Percentiles rank a stretch among this genome's conserved stretches.
phyloP scores from a whole-genome alignment of 331 rosid species.

The Saraca asoca region DNA sequence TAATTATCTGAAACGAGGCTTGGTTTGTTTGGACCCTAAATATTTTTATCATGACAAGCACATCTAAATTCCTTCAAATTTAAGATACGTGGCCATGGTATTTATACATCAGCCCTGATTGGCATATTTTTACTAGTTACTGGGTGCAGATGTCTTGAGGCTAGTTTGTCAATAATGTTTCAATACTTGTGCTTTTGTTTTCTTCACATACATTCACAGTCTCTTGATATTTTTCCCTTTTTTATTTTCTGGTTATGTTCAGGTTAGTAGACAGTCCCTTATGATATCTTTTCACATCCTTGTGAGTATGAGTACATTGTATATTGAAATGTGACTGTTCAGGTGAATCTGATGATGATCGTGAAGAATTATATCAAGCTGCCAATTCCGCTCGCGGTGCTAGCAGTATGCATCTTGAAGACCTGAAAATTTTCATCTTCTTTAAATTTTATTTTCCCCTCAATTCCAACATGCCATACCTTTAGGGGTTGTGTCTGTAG shows the following conservation, averaged over 20 bases:
- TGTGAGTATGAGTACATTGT: slow-evolving; percentile 11
- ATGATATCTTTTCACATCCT: slow-evolving; percentile 16
- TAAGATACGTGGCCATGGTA: slow-evolving; percentile 11
- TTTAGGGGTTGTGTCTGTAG: slow-evolving; percentile 17
- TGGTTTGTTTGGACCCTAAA: slow-evolving; percentile 18
- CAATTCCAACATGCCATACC: slow-evolving; percentile 19
- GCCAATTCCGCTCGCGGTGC: slow-evolving; percentile 70
- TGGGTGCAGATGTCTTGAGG: slow-evolving; percentile 23
- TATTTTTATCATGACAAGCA: neutral
- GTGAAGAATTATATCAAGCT: slow-evolving; percentile 68
- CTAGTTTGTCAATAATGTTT: slow-evolving; percentile 23
- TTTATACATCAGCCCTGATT: slow-evolving; percentile 14
- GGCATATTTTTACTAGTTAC: slow-evolving; percentile 20
- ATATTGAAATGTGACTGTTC: slow-evolving; percentile 41
- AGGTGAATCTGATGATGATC: slow-evolving; percentile 87
- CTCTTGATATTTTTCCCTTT: slow-evolving; percentile 12
- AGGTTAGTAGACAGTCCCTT: slow-evolving; percentile 9
- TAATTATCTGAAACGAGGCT: slow-evolving; percentile 20
- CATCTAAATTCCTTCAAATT: slow-evolving; percentile 11
- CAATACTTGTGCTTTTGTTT: neutral
- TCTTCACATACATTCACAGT: slow-evolving; percentile 4
- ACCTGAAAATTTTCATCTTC: slow-evolving; percentile 30
- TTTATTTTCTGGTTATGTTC: slow-evolving; percentile 2
- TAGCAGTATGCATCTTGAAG: slow-evolving; percentile 66
- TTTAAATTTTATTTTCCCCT: neutral